Evolutionary conservation across 768 basidiomycete species (phyloP), one percentile per base, ranked within the genome.

Genomic region (Amanita thiersii): DNA sequence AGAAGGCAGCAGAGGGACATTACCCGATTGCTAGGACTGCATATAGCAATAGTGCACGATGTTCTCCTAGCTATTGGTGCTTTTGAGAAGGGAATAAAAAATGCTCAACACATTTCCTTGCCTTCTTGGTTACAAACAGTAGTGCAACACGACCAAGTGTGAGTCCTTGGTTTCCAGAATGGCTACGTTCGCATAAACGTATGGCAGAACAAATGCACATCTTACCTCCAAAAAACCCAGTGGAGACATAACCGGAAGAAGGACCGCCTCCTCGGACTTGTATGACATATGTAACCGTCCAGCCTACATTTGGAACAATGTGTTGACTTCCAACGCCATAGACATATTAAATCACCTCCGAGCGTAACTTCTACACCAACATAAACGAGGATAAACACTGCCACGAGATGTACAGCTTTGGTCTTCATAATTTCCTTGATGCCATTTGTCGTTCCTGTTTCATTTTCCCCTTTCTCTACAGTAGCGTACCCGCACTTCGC

Each of bases 361-460:
- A 70, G 65, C 0, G 70, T 74, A 1, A 82, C 79, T 49, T 83
- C 82, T 1, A 79, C 70, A 11, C 82, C 81, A 17, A 84, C 78
- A 50, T 84, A 83, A 1, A 82, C 68, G 10, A 81, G 61, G 39
- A 73, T 68, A 50, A 80, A 84, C 46, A 77, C 58, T 0, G 82
- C 78, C 4, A 84, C 58, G 11, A 77, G 57, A 47, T 84, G 80
- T 1, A 84, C 78, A 0, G 67, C 66, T 43, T 63, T 72, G 34
- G 67, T 61, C 1, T 53, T 43, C 39, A 82, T 50, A 44, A 82
- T 77, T 45, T 80, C 71, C 17, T 62, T 61, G 54, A 68, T 65
- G 3, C 62, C 59, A 34, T n/a, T 60, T 71, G 11, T 58, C 57
- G 38, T 62, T 65, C 37, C 53, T 30, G 29, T 63, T 19, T 55